phyloP scores from a whole-genome alignment of 192 early-diverging fungal species.

The Cladochytrium replicatum region DNA sequence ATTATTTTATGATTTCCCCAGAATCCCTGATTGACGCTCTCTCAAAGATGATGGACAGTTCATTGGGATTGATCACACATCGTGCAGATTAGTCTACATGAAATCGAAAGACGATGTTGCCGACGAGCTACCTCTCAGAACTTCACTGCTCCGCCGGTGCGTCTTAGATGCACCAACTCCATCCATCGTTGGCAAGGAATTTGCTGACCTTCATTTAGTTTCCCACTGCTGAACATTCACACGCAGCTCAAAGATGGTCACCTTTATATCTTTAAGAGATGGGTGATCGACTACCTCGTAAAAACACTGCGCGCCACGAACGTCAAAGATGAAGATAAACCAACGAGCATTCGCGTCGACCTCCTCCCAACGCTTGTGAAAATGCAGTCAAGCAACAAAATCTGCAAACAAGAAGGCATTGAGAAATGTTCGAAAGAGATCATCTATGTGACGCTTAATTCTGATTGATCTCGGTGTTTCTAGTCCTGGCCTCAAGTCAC shows the following conservation, averaged over 20 bases:
- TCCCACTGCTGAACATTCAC: conserved; percentile 67
- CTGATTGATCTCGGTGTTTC: neutral
- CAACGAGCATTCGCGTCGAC: conserved; percentile 68
- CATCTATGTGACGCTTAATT: neutral
- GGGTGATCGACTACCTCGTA: conserved; percentile 79
- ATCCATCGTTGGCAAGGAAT: conserved; percentile 5
- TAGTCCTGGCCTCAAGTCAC: neutral
- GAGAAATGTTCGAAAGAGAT: conserved; percentile 54
- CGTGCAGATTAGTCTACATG: conserved; percentile 28
- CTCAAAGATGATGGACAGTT: conserved; percentile 36
- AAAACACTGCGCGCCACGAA: conserved; percentile 1
- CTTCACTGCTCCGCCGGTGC: conserved; percentile 50
- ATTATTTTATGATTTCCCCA: neutral
- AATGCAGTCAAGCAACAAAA: conserved; percentile 67
- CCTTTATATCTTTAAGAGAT: conserved; percentile 84
- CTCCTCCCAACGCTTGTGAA: conserved; percentile 79
- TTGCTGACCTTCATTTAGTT: conserved; percentile 28
- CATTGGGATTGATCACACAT: conserved; percentile 34
- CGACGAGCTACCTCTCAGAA: conserved; percentile 45
- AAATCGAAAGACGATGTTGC: conserved; percentile 33
- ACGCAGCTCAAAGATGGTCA: conserved; percentile 83
- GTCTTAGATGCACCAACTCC: conserved; percentile 6
- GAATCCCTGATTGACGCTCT: neutral
- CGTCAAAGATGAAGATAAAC: conserved; percentile 41
- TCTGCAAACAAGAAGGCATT: conserved; percentile 55